These are phyloP conservation scores for Neophaeococcomyces aloes DNA, from an alignment of 2,329 filamentous ascomycete species.

Conservation along the genomic window DNA sequence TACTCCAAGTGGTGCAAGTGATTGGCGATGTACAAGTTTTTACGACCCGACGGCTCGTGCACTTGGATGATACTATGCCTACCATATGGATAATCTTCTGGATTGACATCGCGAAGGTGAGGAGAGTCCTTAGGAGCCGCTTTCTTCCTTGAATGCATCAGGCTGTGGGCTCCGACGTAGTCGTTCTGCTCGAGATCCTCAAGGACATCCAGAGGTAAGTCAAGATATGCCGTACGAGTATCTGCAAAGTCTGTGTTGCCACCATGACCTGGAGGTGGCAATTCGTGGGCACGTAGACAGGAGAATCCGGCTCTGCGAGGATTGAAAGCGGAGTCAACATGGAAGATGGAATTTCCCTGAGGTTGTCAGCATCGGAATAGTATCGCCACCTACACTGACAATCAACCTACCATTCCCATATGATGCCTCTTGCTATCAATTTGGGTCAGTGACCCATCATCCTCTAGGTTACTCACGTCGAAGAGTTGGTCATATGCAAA, in stretches of 20 bases:
- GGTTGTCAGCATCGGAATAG: not conserved
- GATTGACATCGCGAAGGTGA: slow-evolving; percentile 36
- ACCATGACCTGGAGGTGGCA: slow-evolving; percentile 40
- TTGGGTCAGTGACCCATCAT: slow-evolving; percentile 36
- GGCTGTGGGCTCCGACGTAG: slow-evolving; percentile 41
- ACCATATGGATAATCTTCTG: slow-evolving; percentile 29
- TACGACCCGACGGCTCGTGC: slow-evolving; percentile 42
- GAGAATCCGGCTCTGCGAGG: slow-evolving; percentile 44
- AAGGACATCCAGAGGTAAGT: slow-evolving; percentile 31
- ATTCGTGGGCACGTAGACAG: slow-evolving; percentile 39
- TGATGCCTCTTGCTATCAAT: slow-evolving; percentile 33
- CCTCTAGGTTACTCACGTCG: slow-evolving; percentile 47
- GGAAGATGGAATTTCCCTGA: slow-evolving; percentile 43
- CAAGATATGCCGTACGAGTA: slow-evolving; percentile 41
- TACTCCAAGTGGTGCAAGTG: slow-evolving; percentile 44
- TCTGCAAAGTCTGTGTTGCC: slow-evolving; percentile 47
- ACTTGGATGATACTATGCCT: slow-evolving; percentile 42
- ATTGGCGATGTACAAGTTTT: slow-evolving; percentile 44
- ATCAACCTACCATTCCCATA: slow-evolving; percentile 29
- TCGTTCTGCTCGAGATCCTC: slow-evolving; percentile 29
- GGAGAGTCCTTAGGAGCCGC: slow-evolving; percentile 38
- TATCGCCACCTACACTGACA: not conserved
- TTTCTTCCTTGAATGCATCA: slow-evolving; percentile 43
- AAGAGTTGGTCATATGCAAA: slow-evolving; percentile 44
- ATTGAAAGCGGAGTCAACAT: slow-evolving; percentile 48